Conservation (phyloP, 208 protist species). For the Trypanosoma conorhini region DNA sequence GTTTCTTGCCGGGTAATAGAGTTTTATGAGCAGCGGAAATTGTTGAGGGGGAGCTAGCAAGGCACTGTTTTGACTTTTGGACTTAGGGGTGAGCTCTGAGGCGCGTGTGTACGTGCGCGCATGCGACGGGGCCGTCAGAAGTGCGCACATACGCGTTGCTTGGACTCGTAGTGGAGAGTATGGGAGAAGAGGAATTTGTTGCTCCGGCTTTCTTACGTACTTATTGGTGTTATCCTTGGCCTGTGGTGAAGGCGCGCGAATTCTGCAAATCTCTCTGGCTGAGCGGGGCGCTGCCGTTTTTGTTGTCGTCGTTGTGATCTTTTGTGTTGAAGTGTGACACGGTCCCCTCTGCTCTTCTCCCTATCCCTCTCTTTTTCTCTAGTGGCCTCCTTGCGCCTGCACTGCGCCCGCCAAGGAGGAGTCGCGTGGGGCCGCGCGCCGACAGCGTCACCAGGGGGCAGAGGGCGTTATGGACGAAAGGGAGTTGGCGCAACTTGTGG, state of each 20-base stretch:
- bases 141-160: neutral
- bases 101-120: neutral
- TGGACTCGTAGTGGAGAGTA: neutral
- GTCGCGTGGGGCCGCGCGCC: neutral
- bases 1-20: neutral
- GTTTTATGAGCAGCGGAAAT: neutral
- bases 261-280: slow-evolving; percentile 1
- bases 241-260: neutral
- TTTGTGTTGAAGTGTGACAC: neutral
- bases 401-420: neutral
- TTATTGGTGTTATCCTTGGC: neutral
- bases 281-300: neutral
- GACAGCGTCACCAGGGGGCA: neutral
- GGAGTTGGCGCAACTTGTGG: neutral
- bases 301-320: neutral
- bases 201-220: neutral
- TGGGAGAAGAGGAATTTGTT: neutral
- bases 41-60: neutral
- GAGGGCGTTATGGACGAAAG: slow-evolving; percentile 9
- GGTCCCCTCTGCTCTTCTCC: neutral
- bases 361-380: neutral
- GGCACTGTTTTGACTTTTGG: neutral
- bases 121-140: neutral
- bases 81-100: neutral
- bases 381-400: neutral